A percentile compares a stretch with the other conserved stretches of the same genome.
These are phyloP conservation scores for Jatropha multifida DNA, from an alignment of 441 rosid genomes.

Conservation along the genomic window DNA sequence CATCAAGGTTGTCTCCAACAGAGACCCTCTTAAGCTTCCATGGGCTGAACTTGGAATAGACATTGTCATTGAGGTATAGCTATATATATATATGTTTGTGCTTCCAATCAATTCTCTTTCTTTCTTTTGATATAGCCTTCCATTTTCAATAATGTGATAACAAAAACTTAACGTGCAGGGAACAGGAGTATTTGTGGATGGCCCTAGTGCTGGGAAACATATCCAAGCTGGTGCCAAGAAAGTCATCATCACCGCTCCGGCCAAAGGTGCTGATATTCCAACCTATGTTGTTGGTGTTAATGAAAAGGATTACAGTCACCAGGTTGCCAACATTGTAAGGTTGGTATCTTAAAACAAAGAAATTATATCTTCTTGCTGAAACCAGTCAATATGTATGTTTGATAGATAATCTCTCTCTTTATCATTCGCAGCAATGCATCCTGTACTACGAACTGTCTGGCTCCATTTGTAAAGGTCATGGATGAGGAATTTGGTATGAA, in stretches of 20 bases:
- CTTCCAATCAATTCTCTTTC: neutral
- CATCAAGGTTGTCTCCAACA: constrained; percentile 80
- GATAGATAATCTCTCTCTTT: neutral
- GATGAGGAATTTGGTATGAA: constrained; percentile 87
- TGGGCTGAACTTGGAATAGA: constrained; percentile 97
- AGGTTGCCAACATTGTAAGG: constrained; percentile 85
- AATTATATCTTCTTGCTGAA: no score
- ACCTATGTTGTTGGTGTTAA: constrained; percentile 95
- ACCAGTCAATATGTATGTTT: neutral
- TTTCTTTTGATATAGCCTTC: neutral
- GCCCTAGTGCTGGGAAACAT: constrained; percentile 95
- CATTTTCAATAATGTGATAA: neutral
- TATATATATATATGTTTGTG: neutral
- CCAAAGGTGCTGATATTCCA: constrained; percentile 97
- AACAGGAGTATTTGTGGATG: constrained; percentile 93
- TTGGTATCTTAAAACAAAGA: constrained; percentile 18
- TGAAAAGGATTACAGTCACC: constrained; percentile 74
- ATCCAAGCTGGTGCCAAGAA: constrained; percentile 96
- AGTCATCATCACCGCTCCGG: constrained; percentile 94
- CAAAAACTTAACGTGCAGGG: constrained; percentile 42
- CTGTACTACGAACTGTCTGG: constrained; percentile 96
- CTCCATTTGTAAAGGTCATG: constrained; percentile 85
- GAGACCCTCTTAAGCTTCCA: constrained; percentile 97
- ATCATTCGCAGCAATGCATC: constrained; percentile 80
- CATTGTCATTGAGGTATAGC: constrained; percentile 83